phyloP scores from a whole-genome alignment of 441 rosid genomes.

The Melastoma candidum region DNA sequence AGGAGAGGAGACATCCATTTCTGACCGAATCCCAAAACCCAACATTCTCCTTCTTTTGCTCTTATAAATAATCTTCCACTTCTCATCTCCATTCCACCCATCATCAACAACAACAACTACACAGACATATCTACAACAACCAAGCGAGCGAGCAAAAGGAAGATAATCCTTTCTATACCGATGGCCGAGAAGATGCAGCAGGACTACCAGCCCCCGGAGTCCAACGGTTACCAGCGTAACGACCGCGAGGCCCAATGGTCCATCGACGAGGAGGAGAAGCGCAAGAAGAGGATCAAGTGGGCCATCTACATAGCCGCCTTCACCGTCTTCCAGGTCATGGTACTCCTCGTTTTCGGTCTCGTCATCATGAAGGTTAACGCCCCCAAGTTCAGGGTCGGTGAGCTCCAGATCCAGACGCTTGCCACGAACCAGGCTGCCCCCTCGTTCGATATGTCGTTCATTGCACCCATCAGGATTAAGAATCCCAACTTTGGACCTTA shows the following conservation, averaged over 20 bases:
- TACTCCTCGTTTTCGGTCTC: constrained; percentile 7
- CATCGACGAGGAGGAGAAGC: constrained; percentile 10
- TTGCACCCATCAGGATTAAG: constrained; percentile 1
- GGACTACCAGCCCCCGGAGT: too few relatives aligned
- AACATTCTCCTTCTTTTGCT: too few relatives aligned
- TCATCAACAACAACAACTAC: too few relatives aligned
- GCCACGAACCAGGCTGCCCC: not conserved
- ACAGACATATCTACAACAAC: too few relatives aligned
- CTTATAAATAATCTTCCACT: too few relatives aligned
- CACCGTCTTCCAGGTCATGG: constrained; percentile 9
- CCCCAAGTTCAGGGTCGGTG: constrained; percentile 8
- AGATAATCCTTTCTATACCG: too few relatives aligned
- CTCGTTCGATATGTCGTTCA: constrained; percentile 11
- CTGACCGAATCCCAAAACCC: too few relatives aligned
- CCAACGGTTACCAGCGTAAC: too few relatives aligned
- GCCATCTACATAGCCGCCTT: constrained; percentile 7
- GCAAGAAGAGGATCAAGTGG: constrained; percentile 11
- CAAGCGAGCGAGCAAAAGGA: too few relatives aligned
- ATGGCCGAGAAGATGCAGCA: too few relatives aligned
- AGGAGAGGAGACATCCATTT: too few relatives aligned
- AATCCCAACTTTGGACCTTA: constrained; percentile 8
- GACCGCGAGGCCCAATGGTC: not conserved
- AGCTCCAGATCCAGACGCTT: not conserved
- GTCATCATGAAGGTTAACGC: constrained; percentile 10
- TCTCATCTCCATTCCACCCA: too few relatives aligned